phyloP scores from a whole-genome alignment of 768 basidiomycete species.

The Tulasnella sp. region DNA sequence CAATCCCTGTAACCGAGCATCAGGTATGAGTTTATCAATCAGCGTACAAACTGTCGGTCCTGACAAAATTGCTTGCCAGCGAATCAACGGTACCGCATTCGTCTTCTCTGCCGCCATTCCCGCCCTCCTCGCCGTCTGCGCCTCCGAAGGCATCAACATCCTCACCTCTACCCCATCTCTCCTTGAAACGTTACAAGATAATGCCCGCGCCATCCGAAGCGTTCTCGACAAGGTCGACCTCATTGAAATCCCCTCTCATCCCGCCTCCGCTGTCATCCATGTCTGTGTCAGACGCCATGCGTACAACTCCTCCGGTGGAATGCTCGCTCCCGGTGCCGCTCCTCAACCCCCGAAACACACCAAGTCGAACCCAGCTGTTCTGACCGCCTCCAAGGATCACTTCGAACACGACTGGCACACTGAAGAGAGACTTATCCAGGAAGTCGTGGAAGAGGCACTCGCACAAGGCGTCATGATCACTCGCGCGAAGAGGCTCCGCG shows the following conservation, averaged over 20 bases:
- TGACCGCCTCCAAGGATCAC: slow-evolving; percentile 44
- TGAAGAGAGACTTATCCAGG: slow-evolving; percentile 83
- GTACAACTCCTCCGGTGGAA: slow-evolving; percentile 34
- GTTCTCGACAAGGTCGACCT: slow-evolving; percentile 76
- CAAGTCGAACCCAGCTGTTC: slow-evolving; percentile 45
- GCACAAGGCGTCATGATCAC: slow-evolving; percentile 82
- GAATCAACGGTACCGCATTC: slow-evolving; percentile 92
- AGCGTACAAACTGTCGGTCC: background rate
- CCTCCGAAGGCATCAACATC: slow-evolving; percentile 78
- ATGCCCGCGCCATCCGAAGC: slow-evolving; percentile 69
- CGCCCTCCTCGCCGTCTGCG: slow-evolving; percentile 79
- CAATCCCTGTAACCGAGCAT: slow-evolving; percentile 74
- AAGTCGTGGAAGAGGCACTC: slow-evolving; percentile 84
- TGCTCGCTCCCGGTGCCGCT: slow-evolving; percentile 34
- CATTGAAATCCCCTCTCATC: slow-evolving; percentile 80
- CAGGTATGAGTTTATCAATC: slow-evolving; percentile 48
- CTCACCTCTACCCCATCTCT: slow-evolving; percentile 71
- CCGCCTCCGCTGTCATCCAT: slow-evolving; percentile 84
- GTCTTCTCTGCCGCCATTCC: slow-evolving; percentile 97
- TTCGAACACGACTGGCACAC: slow-evolving; percentile 50
- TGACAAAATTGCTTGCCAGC: slow-evolving; percentile 42
- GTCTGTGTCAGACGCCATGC: slow-evolving; percentile 51
- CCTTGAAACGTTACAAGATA: slow-evolving; percentile 72
- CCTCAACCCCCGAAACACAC: slow-evolving; percentile 10
- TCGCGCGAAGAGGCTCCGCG: slow-evolving; percentile 71